Evolutionary conservation across 352 stramenopile species (phyloP), one percentile per base, ranked within the genome.

Genomic region (Blastocystis hominis): DNA sequence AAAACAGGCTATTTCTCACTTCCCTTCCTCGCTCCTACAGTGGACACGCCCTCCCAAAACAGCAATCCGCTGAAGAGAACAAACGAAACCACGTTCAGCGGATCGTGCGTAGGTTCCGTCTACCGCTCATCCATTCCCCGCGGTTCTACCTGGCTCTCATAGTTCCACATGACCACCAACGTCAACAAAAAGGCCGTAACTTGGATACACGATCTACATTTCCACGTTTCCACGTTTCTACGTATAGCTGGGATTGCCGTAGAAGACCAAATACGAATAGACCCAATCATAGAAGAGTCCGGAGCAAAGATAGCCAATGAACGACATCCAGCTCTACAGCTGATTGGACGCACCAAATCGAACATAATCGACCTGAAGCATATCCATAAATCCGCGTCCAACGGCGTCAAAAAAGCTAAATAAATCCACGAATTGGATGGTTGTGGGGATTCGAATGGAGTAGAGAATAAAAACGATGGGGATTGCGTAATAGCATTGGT

Each of bases 11-110:
- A 62, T 47, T n/a, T 42, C 34, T 30, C 36, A 80, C 30, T 64
- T 30, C 10, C 3, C 10, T 17, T 54, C 30, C 24, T 36, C 34
- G 24, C 24, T 24, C 70, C 9, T 24, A 80, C 70, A 62, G 55
- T n/a, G 9, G 13, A 36, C 4, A 80, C 55, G 30, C 70, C 70
- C 24, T 80, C 70, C 70, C 70, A 80, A 38, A 64, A 80, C 42
- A 80, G 70, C 10, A 80, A 42, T 17, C 53, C 6, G 42, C 70
- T 80, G 54, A 80, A 80, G 54, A 80, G 70, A 64, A 64, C 55
- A 36, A 80, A 80, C 5, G 70, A 62, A 9, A 80, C 42, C 42
- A 80, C 55, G 36, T 42, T 80, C 3, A 80, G 70, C 20, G 20
- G 30, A 42, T 80, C 70, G 42, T 80, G 70, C 20, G 70, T 34